phyloP scores from a whole-genome alignment of 2,329 filamentous ascomycete genomes.

The Ceratocystis destructans region DNA sequence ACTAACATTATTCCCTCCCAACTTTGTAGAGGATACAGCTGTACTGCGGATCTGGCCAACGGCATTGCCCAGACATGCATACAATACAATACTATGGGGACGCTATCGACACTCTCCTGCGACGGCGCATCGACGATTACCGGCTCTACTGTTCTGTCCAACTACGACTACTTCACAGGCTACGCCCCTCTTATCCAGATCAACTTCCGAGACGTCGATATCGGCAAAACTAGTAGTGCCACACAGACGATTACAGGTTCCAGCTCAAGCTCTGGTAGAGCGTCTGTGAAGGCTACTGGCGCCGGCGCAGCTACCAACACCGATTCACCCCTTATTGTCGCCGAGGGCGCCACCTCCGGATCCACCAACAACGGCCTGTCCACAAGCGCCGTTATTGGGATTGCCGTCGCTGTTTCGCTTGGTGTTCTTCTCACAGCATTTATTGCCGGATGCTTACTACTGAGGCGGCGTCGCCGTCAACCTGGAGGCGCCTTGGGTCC shows the following conservation, averaged over 20 bases:
- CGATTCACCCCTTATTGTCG: neutral
- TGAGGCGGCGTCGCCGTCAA: constrained; percentile 6
- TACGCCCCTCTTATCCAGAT: constrained; percentile 26
- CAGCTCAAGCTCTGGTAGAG: neutral
- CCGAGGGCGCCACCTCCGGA: constrained; percentile 10
- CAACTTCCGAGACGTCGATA: constrained; percentile 22
- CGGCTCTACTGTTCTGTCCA: constrained; percentile 9
- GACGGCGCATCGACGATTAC: constrained; percentile 13
- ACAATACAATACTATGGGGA: constrained; percentile 19
- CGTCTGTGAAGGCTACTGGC: neutral
- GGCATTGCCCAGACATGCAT: constrained; percentile 20
- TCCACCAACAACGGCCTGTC: constrained; percentile 11
- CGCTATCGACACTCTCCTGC: constrained; percentile 19
- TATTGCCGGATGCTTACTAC: constrained; percentile 15
- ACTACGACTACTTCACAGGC: constrained; percentile 5
- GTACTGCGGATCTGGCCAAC: constrained; percentile 21
- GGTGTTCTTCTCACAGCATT: constrained; percentile 14
- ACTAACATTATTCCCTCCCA: neutral
- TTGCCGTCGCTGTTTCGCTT: constrained; percentile 21
- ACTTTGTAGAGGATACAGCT: constrained; percentile 20
- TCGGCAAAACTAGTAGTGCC: constrained; percentile 19
- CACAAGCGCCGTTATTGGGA: constrained; percentile 20
- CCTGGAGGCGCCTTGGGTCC: neutral
- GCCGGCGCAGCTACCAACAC: constrained; percentile 5
- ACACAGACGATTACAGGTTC: neutral